Conservation (phyloP, 2,329 filamentous ascomycete species). For the Truncatella angustata region DNA sequence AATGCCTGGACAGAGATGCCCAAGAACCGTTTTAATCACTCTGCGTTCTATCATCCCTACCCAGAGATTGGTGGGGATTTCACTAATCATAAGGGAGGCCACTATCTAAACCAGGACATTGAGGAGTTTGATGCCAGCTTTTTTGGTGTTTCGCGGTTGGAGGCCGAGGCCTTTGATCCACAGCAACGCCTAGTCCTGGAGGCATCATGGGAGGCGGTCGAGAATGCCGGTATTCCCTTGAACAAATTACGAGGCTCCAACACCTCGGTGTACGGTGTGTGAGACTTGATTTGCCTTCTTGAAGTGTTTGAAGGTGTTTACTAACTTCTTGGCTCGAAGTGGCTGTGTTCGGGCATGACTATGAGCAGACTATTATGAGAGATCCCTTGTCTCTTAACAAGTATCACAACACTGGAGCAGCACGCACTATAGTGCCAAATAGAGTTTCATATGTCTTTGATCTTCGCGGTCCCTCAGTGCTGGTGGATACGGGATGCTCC, state of each 20-base stretch:
- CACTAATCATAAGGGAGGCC: slow-evolving; percentile 46
- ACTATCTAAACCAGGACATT: slow-evolving; percentile 48
- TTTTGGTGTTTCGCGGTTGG: slow-evolving; percentile 49
- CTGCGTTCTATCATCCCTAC: slow-evolving; percentile 53
- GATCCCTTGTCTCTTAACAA: too few species aligned
- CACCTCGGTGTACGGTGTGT: too few species aligned
- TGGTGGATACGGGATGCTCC: too few species aligned
- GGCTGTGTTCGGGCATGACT: too few species aligned
- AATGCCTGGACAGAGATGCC: slow-evolving; percentile 52
- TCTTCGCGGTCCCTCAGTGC: too few species aligned
- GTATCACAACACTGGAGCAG: too few species aligned
- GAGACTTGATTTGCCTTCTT: neutral
- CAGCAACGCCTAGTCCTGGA: slow-evolving; percentile 27
- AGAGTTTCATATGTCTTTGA: too few species aligned
- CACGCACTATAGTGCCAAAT: too few species aligned
- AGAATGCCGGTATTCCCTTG: slow-evolving; percentile 16
- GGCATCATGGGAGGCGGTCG: slow-evolving; percentile 22
- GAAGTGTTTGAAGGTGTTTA: too few species aligned
- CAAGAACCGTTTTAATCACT: slow-evolving; percentile 45
- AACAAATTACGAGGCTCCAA: neutral
- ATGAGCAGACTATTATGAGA: too few species aligned
- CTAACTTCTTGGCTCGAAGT: too few species aligned
- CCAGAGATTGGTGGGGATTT: slow-evolving; percentile 17
- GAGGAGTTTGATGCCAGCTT: slow-evolving; percentile 52
- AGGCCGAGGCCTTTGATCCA: slow-evolving; percentile 50